A percentile compares a stretch with the other conserved stretches of the same genome.
Conservation (phyloP, 2,329 filamentous ascomycete genomes). For the Fulvia fulva region DNA sequence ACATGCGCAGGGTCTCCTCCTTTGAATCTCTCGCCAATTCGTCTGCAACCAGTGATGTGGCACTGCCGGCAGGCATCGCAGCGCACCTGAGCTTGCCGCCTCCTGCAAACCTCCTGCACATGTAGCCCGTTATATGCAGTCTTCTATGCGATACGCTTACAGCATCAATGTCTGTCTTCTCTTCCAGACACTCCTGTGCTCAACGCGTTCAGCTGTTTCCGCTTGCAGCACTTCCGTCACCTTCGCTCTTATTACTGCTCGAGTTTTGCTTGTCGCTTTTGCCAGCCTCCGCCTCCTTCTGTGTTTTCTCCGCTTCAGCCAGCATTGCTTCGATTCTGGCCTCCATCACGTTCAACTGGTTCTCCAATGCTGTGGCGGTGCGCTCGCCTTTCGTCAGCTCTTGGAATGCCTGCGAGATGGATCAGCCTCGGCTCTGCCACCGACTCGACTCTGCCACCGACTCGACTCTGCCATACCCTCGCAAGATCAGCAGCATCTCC, state of each 20-base stretch:
- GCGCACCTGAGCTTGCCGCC: too few relatives aligned
- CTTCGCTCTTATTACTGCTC: constrained; percentile 1
- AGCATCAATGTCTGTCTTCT: background rate
- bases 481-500: constrained; percentile 26
- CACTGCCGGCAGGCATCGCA: too few relatives aligned
- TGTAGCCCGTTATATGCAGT: too few relatives aligned
- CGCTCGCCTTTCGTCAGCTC: constrained; percentile 53
- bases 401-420: constrained; percentile 43
- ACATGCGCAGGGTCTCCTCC: too few relatives aligned
- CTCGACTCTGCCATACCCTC: constrained; percentile 15
- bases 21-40: too few relatives aligned
- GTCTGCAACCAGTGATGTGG: too few relatives aligned
- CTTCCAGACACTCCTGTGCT: background rate
- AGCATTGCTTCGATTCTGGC: constrained; percentile 53
- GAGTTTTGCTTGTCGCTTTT: constrained; percentile 25
- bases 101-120: too few relatives aligned
- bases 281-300: constrained; percentile 26
- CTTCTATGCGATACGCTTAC: background rate
- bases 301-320: constrained; percentile 44
- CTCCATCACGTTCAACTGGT: constrained; percentile 52
- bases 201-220: background rate
- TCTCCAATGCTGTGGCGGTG: constrained; percentile 53
- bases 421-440: background rate
- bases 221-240: background rate
- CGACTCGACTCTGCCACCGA: background rate